A percentile compares a stretch with the other conserved stretches of the same genome.
Evolutionary conservation across 2,329 filamentous ascomycete genomes (phyloP).

Genomic region (Talaromyces pinophilus): DNA sequence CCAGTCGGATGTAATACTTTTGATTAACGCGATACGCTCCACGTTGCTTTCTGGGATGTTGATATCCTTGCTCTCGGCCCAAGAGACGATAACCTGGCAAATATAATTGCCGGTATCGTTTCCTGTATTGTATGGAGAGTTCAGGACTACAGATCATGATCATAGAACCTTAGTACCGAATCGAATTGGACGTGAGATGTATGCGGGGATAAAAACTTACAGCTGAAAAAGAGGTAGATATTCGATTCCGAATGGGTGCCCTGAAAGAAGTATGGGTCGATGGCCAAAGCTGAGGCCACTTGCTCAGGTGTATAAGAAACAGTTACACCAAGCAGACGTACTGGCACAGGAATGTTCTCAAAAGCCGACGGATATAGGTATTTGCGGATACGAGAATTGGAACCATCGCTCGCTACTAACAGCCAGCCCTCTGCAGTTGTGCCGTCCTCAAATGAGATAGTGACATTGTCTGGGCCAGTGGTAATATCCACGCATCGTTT

Average conservation of each 20-base stretch:
- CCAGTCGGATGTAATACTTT: constrained; percentile 49
- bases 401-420: constrained; percentile 56
- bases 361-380: constrained; percentile 30
- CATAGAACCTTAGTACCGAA: not conserved
- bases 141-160: constrained; percentile 44
- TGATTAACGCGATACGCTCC: constrained; percentile 48
- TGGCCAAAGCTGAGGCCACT: constrained; percentile 45
- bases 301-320: constrained; percentile 45
- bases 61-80: constrained; percentile 45
- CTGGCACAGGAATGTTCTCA: constrained; percentile 47
- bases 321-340: constrained; percentile 53
- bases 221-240: constrained; percentile 56
- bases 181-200: not conserved
- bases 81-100: constrained; percentile 56
- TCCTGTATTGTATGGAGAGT: constrained; percentile 49
- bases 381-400: constrained; percentile 48
- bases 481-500: constrained; percentile 41
- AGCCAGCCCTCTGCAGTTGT: constrained; percentile 46
- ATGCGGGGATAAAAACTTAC: constrained; percentile 35
- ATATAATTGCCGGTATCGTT: constrained; percentile 43
- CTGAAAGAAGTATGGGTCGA: constrained; percentile 60
- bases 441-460: constrained; percentile 52
- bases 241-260: constrained; percentile 55
- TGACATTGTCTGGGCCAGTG: constrained; percentile 40
- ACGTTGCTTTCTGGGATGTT: constrained; percentile 45